A percentile compares a stretch with the other conserved stretches of the same genome.
These are phyloP conservation scores for Pholiota molesta DNA, from an alignment of 768 basidiomycete genomes.

Conservation along the genomic window DNA sequence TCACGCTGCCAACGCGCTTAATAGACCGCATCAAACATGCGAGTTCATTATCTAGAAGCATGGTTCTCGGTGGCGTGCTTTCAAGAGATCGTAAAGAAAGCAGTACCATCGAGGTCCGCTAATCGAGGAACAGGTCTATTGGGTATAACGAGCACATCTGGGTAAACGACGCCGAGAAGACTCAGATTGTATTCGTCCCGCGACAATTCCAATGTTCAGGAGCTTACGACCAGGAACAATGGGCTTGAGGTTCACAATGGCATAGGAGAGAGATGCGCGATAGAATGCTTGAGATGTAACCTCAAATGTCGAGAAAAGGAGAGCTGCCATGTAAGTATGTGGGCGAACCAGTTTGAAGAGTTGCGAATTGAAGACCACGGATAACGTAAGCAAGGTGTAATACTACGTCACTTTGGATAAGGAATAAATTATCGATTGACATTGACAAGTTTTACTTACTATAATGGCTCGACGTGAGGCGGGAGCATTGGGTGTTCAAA, in stretches of 20 bases:
- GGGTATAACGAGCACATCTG: conserved; percentile 68
- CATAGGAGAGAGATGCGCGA: conserved; percentile 68
- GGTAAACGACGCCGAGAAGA: conserved; percentile 2
- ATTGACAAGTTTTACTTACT: too few relatives aligned
- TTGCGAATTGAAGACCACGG: too few relatives aligned
- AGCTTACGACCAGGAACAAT: conserved; percentile 90
- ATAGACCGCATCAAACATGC: conserved; percentile 80
- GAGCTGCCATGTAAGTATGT: conserved; percentile 27
- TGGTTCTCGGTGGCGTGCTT: background rate
- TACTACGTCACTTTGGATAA: too few relatives aligned
- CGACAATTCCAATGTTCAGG: background rate
- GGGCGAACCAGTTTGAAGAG: too few relatives aligned
- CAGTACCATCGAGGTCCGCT: conserved; percentile 52
- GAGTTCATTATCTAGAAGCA: conserved; percentile 59
- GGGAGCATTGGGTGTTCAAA: too few relatives aligned
- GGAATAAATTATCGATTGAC: too few relatives aligned
- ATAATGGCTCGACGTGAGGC: too few relatives aligned
- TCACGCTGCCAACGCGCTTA: conserved; percentile 73
- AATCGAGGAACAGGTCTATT: conserved; percentile 58
- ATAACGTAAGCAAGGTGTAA: background rate
- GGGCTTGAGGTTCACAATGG: conserved; percentile 94
- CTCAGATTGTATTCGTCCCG: background rate
- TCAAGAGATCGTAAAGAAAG: background rate
- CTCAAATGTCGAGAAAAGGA: conserved; percentile 81
- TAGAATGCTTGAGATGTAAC: conserved; percentile 80